Evolutionary conservation across 2,329 filamentous ascomycete species (phyloP), one percentile per base, ranked within the genome.

Genomic region (Calonectria leucothoes): DNA sequence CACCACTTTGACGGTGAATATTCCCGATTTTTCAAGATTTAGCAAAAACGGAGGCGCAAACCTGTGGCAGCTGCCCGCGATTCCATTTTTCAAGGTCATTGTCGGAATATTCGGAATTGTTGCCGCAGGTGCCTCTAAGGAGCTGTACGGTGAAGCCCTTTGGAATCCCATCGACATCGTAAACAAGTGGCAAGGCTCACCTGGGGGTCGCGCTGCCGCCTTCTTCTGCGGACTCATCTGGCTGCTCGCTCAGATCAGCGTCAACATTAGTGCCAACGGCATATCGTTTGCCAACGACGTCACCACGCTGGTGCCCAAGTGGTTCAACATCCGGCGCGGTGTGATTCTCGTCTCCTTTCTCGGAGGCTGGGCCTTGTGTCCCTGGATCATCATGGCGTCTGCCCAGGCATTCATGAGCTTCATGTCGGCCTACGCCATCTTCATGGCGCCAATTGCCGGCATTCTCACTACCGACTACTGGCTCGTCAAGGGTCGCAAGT

Each of bases 121-220:
- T 57, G 85, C 87, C 12, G 87, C 87, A 4, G 85, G 85, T 35
- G 87, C 87, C 2, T 84, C 87, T 29, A 82, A 84, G 37, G 79
- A 85, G 48, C 76, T 88, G 17, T 88, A 86, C 82, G 87, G 88
- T 33, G 79, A 82, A 23, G 85, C 86, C 49, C 80, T 87, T 76
- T 89, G 87, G 88, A 87, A 87, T 71, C 88, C 88, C 81, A 85
- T 87, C 12, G 84, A 84, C 29, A 86, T 89, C 48, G 84, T 89
- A 72, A 83, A 79, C 11, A 84, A 85, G 20, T 89, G 83, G 83
- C 80, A 81, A 25, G 75, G 76, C 10, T 76, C 77, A 1, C 74
- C 79, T 7, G 81, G 81, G 14, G 80, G 80, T 0, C 78, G 82
- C 0, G 82, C 82, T 0, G 82, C 81, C 0, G 79, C 82, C 31